Evolutionary conservation across 2,329 filamentous ascomycete species (phyloP).

Genomic region (Xylaria sp.): DNA sequence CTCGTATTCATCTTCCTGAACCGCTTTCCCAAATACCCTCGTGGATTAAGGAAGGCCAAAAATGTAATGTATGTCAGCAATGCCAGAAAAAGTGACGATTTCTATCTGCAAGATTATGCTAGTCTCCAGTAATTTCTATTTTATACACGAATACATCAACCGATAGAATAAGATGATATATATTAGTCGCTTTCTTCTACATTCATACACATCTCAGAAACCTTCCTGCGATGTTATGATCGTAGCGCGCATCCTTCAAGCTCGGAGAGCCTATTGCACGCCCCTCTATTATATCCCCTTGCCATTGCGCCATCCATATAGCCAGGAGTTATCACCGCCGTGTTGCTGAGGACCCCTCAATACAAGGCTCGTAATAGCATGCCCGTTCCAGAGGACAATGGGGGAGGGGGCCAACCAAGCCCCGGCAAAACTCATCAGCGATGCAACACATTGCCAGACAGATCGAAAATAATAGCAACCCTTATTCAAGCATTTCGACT

Average conservation of each 20-base stretch:
- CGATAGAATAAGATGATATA: conserved; percentile 27
- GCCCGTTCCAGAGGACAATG: not conserved
- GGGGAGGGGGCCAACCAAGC: not conserved
- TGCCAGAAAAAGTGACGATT: not conserved
- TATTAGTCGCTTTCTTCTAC: conserved; percentile 36
- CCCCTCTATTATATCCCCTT: conserved; percentile 22
- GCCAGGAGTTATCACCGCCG: conserved; percentile 8
- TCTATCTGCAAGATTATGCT: too few relatives aligned
- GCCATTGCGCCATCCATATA: conserved; percentile 19
- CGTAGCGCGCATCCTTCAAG: conserved; percentile 4
- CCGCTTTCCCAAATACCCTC: not conserved
- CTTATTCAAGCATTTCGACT: conserved; percentile 24
- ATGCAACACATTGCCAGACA: conserved; percentile 12
- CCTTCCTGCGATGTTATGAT: conserved; percentile 11
- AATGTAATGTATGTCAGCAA: not conserved
- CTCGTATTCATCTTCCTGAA: not conserved
- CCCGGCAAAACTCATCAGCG: conserved; percentile 22
- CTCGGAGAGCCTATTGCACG: conserved; percentile 8
- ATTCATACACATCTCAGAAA: conserved; percentile 21
- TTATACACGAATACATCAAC: not conserved
- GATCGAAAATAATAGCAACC: conserved; percentile 11
- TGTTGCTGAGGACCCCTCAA: not conserved
- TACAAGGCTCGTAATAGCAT: conserved; percentile 4
- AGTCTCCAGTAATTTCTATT: not conserved
- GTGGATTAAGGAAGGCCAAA: not conserved